These are phyloP conservation scores for Taphrina pruni DNA, from an alignment of 1,139 yeast genomes.

Conservation along the genomic window DNA sequence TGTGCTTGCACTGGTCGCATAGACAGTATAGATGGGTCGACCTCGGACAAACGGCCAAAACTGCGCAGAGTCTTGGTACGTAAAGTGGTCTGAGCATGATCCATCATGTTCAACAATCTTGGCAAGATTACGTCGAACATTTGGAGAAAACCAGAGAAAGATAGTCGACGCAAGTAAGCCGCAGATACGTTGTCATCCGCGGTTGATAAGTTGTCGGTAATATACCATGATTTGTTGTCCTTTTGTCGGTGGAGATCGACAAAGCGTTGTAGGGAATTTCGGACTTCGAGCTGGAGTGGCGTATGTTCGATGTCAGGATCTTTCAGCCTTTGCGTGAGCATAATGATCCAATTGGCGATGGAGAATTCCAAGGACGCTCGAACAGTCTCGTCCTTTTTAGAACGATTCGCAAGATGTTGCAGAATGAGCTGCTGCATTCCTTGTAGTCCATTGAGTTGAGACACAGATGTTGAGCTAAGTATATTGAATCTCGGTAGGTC, in stretches of 20 bases:
- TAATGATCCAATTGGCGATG: background rate
- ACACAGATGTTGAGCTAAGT: conserved; percentile 6
- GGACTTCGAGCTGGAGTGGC: background rate
- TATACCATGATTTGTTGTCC: background rate
- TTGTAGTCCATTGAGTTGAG: background rate
- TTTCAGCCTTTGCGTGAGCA: background rate
- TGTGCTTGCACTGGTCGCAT: conserved; percentile 61
- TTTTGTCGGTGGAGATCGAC: background rate
- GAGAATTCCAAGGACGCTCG: conserved; percentile 16
- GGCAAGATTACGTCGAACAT: conserved; percentile 63
- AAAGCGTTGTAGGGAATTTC: background rate
- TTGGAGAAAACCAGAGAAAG: conserved; percentile 51
- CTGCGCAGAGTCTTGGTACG: conserved; percentile 70
- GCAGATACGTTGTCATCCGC: conserved; percentile 1
- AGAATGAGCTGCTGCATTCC: conserved; percentile 3
- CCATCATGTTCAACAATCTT: conserved; percentile 59
- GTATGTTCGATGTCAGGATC: background rate
- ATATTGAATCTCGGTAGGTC: conserved; percentile 42
- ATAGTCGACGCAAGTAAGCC: conserved; percentile 21
- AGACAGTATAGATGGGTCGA: conserved; percentile 60
- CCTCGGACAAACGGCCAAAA: conserved; percentile 59
- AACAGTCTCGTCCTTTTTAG: background rate
- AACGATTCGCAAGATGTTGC: background rate
- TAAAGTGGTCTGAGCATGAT: conserved; percentile 63
- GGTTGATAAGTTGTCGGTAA: background rate